A percentile compares a stretch with the other conserved stretches of the same genome.
These are phyloP conservation scores for Hymenoscyphus fraxineus DNA, from an alignment of 2,329 filamentous ascomycete species.

Conservation along the genomic window DNA sequence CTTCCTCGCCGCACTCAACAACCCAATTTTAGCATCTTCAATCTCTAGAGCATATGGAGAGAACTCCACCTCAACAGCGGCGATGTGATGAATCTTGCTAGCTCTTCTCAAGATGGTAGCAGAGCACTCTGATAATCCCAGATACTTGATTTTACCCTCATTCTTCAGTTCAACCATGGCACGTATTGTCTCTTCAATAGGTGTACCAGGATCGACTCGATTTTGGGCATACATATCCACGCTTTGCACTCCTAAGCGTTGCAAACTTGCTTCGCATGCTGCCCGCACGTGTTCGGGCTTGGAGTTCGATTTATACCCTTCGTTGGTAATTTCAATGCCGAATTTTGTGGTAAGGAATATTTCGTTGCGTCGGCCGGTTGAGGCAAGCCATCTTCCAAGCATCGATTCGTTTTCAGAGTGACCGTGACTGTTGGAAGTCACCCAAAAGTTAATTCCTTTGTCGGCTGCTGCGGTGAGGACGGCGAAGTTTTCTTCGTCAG, in stretches of 20 bases:
- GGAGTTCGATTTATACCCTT: constrained; percentile 29
- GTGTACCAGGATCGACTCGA: constrained; percentile 38
- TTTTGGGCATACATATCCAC: constrained; percentile 40
- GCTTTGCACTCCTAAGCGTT: constrained; percentile 38
- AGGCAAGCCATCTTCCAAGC: constrained; percentile 46
- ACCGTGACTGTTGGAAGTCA: constrained; percentile 39
- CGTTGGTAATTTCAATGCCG: constrained; percentile 32
- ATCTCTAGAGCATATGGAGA: constrained; percentile 54
- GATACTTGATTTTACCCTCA: constrained; percentile 53
- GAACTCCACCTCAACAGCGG: constrained; percentile 53
- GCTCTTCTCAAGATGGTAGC: constrained; percentile 49
- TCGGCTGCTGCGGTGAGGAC: constrained; percentile 41
- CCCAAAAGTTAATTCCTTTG: constrained; percentile 40
- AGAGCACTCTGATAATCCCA: constrained; percentile 52
- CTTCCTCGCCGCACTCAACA: constrained; percentile 54
- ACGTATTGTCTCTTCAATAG: constrained; percentile 43
- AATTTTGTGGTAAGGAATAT: constrained; percentile 54
- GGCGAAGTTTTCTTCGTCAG: constrained; percentile 38
- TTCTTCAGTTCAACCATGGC: constrained; percentile 40
- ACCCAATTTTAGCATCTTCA: constrained; percentile 43
- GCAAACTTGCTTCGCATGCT: constrained; percentile 41
- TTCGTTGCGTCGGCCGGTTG: constrained; percentile 41
- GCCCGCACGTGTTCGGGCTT: constrained; percentile 41
- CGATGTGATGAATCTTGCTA: constrained; percentile 46
- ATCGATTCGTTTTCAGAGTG: constrained; percentile 43